Evolutionary conservation across 2,329 filamentous ascomycete genomes (phyloP), one percentile per base, ranked within the genome.

Genomic region (Thermochaetoides dissita): DNA sequence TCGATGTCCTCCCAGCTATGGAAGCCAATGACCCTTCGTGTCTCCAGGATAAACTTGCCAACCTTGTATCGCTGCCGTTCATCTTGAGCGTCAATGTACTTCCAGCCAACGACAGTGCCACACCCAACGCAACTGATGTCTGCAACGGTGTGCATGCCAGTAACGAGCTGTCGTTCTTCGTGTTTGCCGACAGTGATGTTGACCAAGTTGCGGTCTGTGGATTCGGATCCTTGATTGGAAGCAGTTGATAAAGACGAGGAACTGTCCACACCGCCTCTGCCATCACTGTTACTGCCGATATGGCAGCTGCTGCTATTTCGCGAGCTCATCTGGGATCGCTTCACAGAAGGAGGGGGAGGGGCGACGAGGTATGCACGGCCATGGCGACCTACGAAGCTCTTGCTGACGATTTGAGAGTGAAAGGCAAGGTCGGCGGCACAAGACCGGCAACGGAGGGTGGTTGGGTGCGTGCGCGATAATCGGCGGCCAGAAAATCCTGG

Each of bases 41-140:
- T 74, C 61, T 82, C 78, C 34, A 82, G 57, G 30, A 81, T 81
- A 55, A 74, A 81, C 57, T 81, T 81, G 50, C 76, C 76, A 39
- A 81, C 66, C 59, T 82, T 82, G 64, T 82, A 82, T 54, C 67
- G 69, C 56, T 81, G 78, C 37, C 64, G 59, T 42, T 62, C 53
- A 50, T 80, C 72, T 46, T 67, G 68, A 2, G 77, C 76, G 55
- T 78, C 72, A 36, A 81, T 66, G 52, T 82, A 82, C 57, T 81
- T 81, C 78, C 78, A 82, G 11, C 78, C 78, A 7, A 82, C 55
- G 51, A 72, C 72, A 40, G 62, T 63, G 28, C 62, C 60, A 57
- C 78, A 82, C 28, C 69, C 61, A 8, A 56, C 55, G 53, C 78
- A 82, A 37, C 57, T 64, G 38, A 81, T 76, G 58, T 81, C 77